Evolutionary conservation across 108 stramenopile species (phyloP).

Genomic region (Pseudonitzschia multiseries): DNA sequence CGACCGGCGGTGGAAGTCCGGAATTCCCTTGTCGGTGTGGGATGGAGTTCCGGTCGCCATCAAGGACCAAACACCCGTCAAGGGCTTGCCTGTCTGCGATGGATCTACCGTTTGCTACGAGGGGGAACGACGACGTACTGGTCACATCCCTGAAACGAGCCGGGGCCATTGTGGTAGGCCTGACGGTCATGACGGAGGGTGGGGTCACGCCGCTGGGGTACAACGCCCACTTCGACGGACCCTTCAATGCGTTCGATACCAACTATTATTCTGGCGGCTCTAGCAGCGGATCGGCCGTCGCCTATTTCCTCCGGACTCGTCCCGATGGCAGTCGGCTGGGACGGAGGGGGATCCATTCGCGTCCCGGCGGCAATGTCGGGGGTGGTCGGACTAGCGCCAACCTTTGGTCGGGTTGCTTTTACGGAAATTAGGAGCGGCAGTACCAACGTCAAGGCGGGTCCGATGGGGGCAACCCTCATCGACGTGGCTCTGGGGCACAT

Average conservation of each 20-base stretch:
- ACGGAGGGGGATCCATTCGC: constrained; percentile 73
- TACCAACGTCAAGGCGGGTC: constrained; percentile 41
- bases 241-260: constrained; percentile 20
- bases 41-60: constrained; percentile 48
- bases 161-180: constrained; percentile 29
- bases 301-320: constrained; percentile 61
- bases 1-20: constrained; percentile 7
- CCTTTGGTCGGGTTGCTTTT: constrained; percentile 10
- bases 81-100: neutral
- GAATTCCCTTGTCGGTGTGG: constrained; percentile 20
- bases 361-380: constrained; percentile 65
- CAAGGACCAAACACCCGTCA: constrained; percentile 32
- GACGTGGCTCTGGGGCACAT: constrained; percentile 19
- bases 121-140: constrained; percentile 24
- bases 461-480: constrained; percentile 27
- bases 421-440: neutral
- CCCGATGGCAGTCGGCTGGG: constrained; percentile 60
- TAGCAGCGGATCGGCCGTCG: constrained; percentile 59
- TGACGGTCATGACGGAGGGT: constrained; percentile 12
- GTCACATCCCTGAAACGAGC: constrained; percentile 2
- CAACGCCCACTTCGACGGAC: constrained; percentile 27
- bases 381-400: constrained; percentile 37
- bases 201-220: constrained; percentile 28
- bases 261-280: constrained; percentile 59
- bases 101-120: constrained; percentile 13